Evolutionary conservation across 139 green algal species (phyloP).

Genomic region (Haematococcus lacustris): DNA sequence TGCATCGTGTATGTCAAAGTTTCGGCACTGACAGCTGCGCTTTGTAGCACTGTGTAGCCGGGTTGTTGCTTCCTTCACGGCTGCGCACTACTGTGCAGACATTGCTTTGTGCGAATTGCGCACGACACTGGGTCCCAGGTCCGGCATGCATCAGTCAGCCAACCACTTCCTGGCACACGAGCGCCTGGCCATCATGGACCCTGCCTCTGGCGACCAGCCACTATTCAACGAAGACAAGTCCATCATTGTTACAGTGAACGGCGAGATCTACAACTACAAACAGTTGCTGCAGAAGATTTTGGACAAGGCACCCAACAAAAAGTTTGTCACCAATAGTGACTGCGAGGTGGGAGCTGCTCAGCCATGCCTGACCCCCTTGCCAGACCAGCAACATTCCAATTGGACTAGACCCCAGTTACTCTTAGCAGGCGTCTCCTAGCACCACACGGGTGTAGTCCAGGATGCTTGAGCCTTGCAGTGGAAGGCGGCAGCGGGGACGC

Average conservation of each 20-base stretch:
- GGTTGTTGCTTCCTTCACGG: background rate
- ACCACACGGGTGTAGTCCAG: no score
- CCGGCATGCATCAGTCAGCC: slow-evolving; percentile 43
- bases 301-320: slow-evolving; percentile 41
- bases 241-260: slow-evolving; percentile 67
- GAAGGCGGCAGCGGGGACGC: no score
- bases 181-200: slow-evolving; percentile 77
- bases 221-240: slow-evolving; percentile 53
- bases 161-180: slow-evolving; percentile 77
- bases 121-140: slow-evolving; percentile 21
- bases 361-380: background rate
- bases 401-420: no score
- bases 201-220: slow-evolving; percentile 55
- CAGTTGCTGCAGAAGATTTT: slow-evolving; percentile 40
- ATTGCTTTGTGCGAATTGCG: background rate
- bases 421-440: no score
- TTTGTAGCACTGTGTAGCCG: background rate
- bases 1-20: no score
- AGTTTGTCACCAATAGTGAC: slow-evolving; percentile 63
- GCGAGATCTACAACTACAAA: slow-evolving; percentile 85
- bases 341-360: slow-evolving; percentile 53
- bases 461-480: no score
- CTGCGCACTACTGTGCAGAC: background rate
- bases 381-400: no score
- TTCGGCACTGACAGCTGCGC: no score